These are phyloP conservation scores for Thermoascus crustaceus DNA, from an alignment of 2,329 filamentous ascomycete genomes.

Conservation along the genomic window DNA sequence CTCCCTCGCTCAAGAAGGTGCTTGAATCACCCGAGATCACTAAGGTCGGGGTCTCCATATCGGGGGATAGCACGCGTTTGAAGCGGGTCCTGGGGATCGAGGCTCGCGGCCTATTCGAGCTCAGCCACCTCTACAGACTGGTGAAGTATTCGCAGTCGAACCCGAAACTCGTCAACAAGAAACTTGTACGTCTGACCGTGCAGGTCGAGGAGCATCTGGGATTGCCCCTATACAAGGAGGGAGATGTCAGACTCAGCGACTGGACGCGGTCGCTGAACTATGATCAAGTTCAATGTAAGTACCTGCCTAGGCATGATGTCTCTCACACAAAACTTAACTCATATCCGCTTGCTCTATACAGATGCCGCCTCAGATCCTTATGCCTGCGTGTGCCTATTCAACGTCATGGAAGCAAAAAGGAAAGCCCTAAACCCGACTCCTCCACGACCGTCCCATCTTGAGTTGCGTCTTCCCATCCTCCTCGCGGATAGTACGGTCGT, in stretches of 20 bases:
- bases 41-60: conserved; percentile 72
- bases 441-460: conserved; percentile 60
- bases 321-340: no score
- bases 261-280: conserved; percentile 59
- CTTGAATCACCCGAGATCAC: conserved; percentile 62
- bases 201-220: conserved; percentile 65
- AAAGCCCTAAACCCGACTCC: conserved; percentile 60
- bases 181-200: conserved; percentile 55
- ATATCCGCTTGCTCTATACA: conserved; percentile 31
- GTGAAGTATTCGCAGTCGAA: conserved; percentile 57
- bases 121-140: conserved; percentile 73
- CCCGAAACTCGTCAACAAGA: conserved; percentile 55
- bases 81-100: conserved; percentile 57
- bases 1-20: conserved; percentile 61
- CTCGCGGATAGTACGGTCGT: conserved; percentile 38
- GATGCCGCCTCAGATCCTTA: conserved; percentile 80
- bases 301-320: neutral
- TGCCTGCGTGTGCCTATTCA: conserved; percentile 64
- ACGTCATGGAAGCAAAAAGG: conserved; percentile 62
- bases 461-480: conserved; percentile 57
- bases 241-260: conserved; percentile 60
- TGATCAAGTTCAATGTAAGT: conserved; percentile 63
- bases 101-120: conserved; percentile 62
- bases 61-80: conserved; percentile 61
- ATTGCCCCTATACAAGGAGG: conserved; percentile 67